phyloP scores from a whole-genome alignment of 2,329 filamentous ascomycete species.

The Aureobasidium mangrovei region DNA sequence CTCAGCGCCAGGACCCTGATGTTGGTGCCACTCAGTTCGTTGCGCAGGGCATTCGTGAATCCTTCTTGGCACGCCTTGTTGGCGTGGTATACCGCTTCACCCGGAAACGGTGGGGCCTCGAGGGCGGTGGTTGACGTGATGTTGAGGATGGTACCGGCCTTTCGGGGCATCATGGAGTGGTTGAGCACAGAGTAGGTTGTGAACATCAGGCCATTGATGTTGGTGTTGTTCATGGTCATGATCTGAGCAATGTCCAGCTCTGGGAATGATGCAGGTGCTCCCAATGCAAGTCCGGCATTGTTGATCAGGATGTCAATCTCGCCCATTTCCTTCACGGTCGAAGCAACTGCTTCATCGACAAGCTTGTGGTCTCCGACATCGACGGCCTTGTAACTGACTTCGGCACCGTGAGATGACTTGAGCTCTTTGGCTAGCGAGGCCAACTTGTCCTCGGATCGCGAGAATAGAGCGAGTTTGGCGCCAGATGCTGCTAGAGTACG shows the following conservation, averaged over 20 bases:
- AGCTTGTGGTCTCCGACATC: conserved; percentile 29
- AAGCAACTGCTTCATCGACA: conserved; percentile 25
- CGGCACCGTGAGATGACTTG: background rate
- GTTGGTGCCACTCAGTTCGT: conserved; percentile 39
- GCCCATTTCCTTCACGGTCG: conserved; percentile 27
- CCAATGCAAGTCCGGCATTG: conserved; percentile 41
- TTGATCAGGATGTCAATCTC: conserved; percentile 40
- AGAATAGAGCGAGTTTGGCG: conserved; percentile 36
- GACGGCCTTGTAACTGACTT: conserved; percentile 23
- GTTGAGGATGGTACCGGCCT: conserved; percentile 40
- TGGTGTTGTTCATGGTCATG: conserved; percentile 39
- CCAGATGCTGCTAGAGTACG: conserved; percentile 30
- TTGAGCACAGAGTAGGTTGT: conserved; percentile 39
- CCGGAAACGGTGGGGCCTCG: conserved; percentile 41
- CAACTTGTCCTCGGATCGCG: conserved; percentile 30
- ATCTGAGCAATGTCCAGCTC: conserved; percentile 35
- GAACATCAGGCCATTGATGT: conserved; percentile 42
- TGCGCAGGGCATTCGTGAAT: conserved; percentile 42
- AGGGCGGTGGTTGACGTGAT: conserved; percentile 40
- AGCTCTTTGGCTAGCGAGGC: conserved; percentile 18
- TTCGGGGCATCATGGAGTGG: conserved; percentile 31
- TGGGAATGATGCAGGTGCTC: conserved; percentile 36
- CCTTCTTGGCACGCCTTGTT: conserved; percentile 41
- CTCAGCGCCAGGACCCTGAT: conserved; percentile 40
- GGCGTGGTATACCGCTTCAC: conserved; percentile 43